Base-by-base conservation (phyloP, 805 yeast species). In the Lipomyces starkeyi region DNA sequence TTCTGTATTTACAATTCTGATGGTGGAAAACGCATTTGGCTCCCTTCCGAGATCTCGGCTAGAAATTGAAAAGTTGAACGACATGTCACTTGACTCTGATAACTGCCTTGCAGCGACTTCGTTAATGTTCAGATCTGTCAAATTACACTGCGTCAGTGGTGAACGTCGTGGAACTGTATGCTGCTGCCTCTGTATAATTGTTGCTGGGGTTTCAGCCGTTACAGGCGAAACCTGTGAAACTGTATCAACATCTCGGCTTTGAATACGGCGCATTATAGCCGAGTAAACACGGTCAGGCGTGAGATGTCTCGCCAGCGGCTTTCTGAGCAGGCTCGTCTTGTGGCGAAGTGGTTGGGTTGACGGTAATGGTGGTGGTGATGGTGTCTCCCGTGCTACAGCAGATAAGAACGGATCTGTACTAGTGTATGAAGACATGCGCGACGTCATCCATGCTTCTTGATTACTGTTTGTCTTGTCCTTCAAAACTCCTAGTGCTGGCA, bases 391-490 rank as follows among this genome's bases (percentile, higher is more conserved):
- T 0, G 17, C 27, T 57, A 49, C 60, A 29, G 56, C 14, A 14
- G 60, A 20, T 40, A 57, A 35, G 60, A 35, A 57, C 20, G 49
- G 43, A 14, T 57, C 60, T 11, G 60, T 29, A 32, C 60, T 57
- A 57, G 60, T 20, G 60, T 57, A 57, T 27, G 60, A 57, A 8
- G 60, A 57, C 43, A 40, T 29, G 17, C 60, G 43, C 22, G 60
- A 57, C 6, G 22, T 13, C 20, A 40, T 35, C 60, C 57, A 57
- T 58, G 49, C 20, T 20, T 20, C 49, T 35, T 20, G 29, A 57
- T 29, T 57, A 55, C 25, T 57, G 49, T 57, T 57, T 22, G 60
- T 57, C 60, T 29, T 57, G 49, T 57, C 60, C 32, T 57, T 57
- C 37, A 57, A 32, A 22, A 57, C 17, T 2, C 49, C 35, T 29